Conservation (phyloP, 768 basidiomycete species). For the Tylopilus sp. region DNA sequence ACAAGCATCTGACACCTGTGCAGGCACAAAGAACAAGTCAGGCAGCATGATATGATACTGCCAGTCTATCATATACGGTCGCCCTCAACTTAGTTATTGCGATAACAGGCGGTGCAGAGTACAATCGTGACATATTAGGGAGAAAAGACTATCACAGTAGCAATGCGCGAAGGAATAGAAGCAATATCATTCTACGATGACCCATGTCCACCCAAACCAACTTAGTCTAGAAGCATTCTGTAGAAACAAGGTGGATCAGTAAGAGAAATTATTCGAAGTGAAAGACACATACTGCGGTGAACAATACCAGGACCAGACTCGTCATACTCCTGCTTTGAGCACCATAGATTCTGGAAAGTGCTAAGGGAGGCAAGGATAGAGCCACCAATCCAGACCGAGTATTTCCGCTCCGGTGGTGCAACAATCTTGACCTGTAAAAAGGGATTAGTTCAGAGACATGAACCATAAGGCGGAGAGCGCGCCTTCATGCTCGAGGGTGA, state of each 20-base stretch:
- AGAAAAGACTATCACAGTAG: slow-evolving; percentile 15
- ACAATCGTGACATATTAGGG: slow-evolving; percentile 22
- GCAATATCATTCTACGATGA: slow-evolving; percentile 26
- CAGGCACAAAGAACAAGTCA: too few species aligned
- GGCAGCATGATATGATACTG: too few species aligned
- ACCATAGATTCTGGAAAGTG: slow-evolving; percentile 98
- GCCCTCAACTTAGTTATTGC: too few species aligned
- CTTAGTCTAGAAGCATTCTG: slow-evolving; percentile 27
- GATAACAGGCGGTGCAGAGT: too few species aligned
- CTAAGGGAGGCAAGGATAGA: slow-evolving; percentile 84
- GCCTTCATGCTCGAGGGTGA: slow-evolving; percentile 84
- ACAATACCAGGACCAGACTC: slow-evolving; percentile 78
- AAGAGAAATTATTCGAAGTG: background rate
- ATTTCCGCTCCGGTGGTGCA: slow-evolving; percentile 90
- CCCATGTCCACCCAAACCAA: slow-evolving; percentile 19
- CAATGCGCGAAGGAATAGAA: slow-evolving; percentile 15
- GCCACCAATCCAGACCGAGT: slow-evolving; percentile 94
- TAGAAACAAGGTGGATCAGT: background rate
- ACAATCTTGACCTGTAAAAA: slow-evolving; percentile 74
- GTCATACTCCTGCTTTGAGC: slow-evolving; percentile 90
- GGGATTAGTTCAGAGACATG: slow-evolving; percentile 2
- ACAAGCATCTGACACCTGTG: too few species aligned
- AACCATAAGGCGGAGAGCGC: slow-evolving; percentile 11
- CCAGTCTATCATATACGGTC: too few species aligned
- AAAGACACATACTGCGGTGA: slow-evolving; percentile 59